phyloP scores from a whole-genome alignment of 495 filamentous ascomycete genomes.

The Aspergillus biplanus region DNA sequence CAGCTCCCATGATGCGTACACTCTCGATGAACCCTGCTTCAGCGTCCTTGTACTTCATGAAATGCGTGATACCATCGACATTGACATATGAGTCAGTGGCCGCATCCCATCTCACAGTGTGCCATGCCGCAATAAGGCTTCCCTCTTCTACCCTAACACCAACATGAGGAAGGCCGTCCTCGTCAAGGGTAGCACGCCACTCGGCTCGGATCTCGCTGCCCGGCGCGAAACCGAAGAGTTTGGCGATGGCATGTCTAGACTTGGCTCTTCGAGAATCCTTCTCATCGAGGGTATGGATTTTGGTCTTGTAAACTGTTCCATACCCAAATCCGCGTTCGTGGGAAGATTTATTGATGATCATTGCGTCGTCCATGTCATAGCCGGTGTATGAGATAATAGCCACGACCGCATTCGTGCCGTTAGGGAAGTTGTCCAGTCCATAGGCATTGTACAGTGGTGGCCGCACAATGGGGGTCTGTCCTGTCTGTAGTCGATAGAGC shows the following conservation, averaged over 20 bases:
- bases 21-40: constrained; percentile 91
- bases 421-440: constrained; percentile 97
- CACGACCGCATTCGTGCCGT: constrained; percentile 95
- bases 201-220: constrained; percentile 65
- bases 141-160: constrained; percentile 77
- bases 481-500: constrained; percentile 89
- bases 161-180: constrained; percentile 81
- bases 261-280: constrained; percentile 61
- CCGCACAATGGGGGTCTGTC: constrained; percentile 92
- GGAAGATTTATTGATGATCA: constrained; percentile 98
- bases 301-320: constrained; percentile 97
- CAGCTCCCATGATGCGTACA: constrained; percentile 83
- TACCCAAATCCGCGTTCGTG: constrained; percentile 97
- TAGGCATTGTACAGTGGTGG: constrained; percentile 93
- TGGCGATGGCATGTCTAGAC: constrained; percentile 59
- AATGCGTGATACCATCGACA: constrained; percentile 76
- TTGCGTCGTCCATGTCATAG: constrained; percentile 99
- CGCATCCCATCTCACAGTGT: constrained; percentile 82
- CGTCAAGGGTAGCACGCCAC: constrained; percentile 71
- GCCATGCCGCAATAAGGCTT: constrained; percentile 82
- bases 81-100: constrained; percentile 62
- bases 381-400: constrained; percentile 98
- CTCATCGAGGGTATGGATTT: constrained; percentile 80
- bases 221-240: constrained; percentile 86
- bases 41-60: constrained; percentile 87